Base-by-base conservation (phyloP, 371 early-diverging fungal genomes). In the Rhizopus sp. region DNA sequence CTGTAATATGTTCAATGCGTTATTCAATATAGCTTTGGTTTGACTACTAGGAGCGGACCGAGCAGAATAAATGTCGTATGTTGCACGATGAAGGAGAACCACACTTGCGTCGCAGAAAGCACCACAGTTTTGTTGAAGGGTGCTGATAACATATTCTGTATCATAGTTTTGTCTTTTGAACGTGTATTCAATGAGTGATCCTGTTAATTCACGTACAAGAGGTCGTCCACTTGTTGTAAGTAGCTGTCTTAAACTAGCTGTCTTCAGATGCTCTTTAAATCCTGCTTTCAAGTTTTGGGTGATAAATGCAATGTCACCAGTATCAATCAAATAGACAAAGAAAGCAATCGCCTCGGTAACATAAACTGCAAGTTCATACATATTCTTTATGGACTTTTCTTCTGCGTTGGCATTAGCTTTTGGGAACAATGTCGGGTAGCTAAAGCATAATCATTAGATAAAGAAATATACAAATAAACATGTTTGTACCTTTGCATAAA, bases 121-220 rank as follows among this genome's bases (percentile, higher is more conserved):
- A 40, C 88, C 85, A 66, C 94, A 94, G 15, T 82, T 77, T 32
- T 81, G 64, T 55, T 86, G 83, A 41, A 93, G 73, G 1, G 64
- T 44, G 50, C 72, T 73, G 34, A 53, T 53, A 3, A 65, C 65
- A 53, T 56, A 51, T 7, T 23, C 45, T 13, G 49, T 33, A 13
- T 57, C 56, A 8, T 55, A 50, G 4, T 38, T 33, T 16, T 50
- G 49, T 12, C 29, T 42, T 34, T 47, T 60, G 12, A 52, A 60
- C 4, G 50, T 60, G 44, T 32, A 53, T 23, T 57, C 55, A 7
- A 65, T 60, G 7, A 60, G 38, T 0, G 61, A 48, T 30, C 35
- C 47, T 3, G 57, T 15, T 29, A 65, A 40, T 8, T 60, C 66
- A 33, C 39, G 35, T 2, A 49, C 50, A 23, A 60, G 39, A 4